phyloP scores from a whole-genome alignment of 345 rosid genomes.

The Populus tremula region DNA sequence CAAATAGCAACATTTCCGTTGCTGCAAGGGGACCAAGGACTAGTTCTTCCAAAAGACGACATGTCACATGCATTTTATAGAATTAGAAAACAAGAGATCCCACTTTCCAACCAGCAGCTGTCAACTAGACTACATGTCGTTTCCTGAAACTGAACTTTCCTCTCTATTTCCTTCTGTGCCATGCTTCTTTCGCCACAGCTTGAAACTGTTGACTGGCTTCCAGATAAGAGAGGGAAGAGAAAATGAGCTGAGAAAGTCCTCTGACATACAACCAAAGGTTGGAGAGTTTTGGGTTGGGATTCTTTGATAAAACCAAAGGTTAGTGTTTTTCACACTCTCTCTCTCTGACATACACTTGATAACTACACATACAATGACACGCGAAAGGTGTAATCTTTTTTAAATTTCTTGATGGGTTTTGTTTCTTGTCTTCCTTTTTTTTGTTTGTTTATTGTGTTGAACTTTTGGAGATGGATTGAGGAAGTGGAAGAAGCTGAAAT shows the following conservation, averaged over 20 bases:
- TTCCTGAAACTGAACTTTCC: background rate
- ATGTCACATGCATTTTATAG: no score
- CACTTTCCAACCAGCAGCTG: no score
- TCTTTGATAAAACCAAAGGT: background rate
- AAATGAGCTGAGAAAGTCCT: background rate
- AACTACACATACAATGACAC: background rate
- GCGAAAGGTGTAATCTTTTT: background rate
- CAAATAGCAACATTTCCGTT: no score
- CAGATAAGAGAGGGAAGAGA: background rate
- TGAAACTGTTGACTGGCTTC: background rate
- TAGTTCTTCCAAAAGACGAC: no score
- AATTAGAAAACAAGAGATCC: no score
- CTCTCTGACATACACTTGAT: background rate
- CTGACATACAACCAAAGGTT: background rate
- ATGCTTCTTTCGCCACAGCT: background rate
- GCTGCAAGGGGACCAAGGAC: no score
- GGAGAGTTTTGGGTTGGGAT: background rate
- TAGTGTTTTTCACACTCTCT: background rate
- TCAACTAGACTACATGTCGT: background rate
- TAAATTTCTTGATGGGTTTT: background rate
- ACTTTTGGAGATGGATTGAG: background rate
- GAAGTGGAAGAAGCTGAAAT: background rate
- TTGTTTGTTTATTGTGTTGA: background rate
- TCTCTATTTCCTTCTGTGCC: background rate
- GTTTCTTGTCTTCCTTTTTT: no score